Conservation (phyloP, 176 grass and related monocot genomes). For the Puccinellia tenuiflora region DNA sequence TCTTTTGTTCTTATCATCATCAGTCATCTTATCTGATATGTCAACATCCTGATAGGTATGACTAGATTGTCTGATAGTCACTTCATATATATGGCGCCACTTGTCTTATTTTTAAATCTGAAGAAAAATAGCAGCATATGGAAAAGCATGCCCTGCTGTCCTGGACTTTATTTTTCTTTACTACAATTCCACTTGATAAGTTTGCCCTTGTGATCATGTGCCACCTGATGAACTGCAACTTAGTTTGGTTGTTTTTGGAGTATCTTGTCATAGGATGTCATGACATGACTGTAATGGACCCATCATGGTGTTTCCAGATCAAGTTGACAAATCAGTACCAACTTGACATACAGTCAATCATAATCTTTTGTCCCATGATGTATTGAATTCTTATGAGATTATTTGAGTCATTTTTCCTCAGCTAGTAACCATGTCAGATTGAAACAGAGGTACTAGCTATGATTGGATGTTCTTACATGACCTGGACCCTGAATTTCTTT, state of each 20-base stretch:
- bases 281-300: not conserved
- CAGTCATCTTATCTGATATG: slow-evolving; percentile 24
- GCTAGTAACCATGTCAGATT: not conserved
- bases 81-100: not conserved
- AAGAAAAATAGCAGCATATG: not conserved
- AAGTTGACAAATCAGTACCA: not conserved
- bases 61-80: slow-evolving; percentile 16
- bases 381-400: not conserved
- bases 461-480: too few species aligned
- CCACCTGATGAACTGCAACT: not conserved
- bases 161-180: not conserved
- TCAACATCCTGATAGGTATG: slow-evolving; percentile 36
- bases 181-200: not conserved
- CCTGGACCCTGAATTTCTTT: too few species aligned
- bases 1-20: slow-evolving; percentile 15
- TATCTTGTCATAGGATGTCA: not conserved
- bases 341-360: not conserved
- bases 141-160: not conserved
- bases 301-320: not conserved
- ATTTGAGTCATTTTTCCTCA: not conserved
- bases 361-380: not conserved
- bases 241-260: not conserved
- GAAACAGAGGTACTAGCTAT: not conserved
- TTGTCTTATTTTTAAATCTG: not conserved
- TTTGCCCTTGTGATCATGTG: not conserved